Evolutionary conservation across 371 early-diverging fungal genomes (phyloP).

Genomic region (Fennellomyces sp.): DNA sequence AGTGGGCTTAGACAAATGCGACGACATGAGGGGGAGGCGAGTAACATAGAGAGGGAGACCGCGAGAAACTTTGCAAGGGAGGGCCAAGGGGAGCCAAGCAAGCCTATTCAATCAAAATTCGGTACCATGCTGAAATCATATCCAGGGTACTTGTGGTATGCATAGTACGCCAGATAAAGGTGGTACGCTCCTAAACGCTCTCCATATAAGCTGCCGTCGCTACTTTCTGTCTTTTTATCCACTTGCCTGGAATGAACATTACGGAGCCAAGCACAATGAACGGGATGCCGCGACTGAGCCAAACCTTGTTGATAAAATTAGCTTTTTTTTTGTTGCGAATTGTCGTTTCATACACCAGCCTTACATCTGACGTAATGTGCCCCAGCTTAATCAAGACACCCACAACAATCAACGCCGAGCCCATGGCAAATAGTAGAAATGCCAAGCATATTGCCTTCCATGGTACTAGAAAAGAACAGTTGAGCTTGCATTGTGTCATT

Average conservation of each 20-base stretch:
- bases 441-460: conserved; percentile 71
- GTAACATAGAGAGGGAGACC: too few relatives aligned
- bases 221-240: not conserved
- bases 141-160: conserved; percentile 54
- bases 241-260: conserved; percentile 59
- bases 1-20: too few relatives aligned
- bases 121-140: conserved; percentile 58
- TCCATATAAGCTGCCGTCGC: not conserved
- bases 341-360: not conserved
- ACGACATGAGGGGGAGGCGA: too few relatives aligned
- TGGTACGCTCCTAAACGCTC: conserved; percentile 42
- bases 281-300: conserved; percentile 64
- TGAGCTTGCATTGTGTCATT: not conserved
- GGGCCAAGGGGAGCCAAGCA: too few relatives aligned
- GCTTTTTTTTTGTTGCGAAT: not conserved
- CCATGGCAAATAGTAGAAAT: conserved; percentile 44
- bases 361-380: conserved; percentile 43
- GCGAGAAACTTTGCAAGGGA: too few relatives aligned
- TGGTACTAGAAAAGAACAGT: conserved; percentile 42
- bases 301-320: conserved; percentile 25
- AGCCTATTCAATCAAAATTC: conserved; percentile 48
- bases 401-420: conserved; percentile 53
- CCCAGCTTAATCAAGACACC: conserved; percentile 65
- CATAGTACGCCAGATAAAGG: conserved; percentile 53
- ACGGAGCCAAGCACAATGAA: conserved; percentile 46